phyloP scores from a whole-genome alignment of 2,329 filamentous ascomycete species.

The Talaromyces funiculosus region DNA sequence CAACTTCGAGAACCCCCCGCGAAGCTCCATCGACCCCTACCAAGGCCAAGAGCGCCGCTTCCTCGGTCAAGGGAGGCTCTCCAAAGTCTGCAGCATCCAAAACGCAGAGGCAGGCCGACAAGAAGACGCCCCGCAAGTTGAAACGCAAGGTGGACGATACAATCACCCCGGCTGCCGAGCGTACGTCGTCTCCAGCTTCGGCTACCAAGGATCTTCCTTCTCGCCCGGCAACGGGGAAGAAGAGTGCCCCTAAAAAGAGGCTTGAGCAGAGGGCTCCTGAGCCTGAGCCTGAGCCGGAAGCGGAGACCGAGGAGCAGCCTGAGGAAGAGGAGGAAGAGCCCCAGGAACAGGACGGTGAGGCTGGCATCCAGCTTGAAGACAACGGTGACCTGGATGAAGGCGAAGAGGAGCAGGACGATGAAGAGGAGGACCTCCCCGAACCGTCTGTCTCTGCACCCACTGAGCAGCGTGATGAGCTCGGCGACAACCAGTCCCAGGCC shows the following conservation, averaged over 20 bases:
- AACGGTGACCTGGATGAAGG: neutral
- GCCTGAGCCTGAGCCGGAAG: neutral
- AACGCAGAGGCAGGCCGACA: neutral
- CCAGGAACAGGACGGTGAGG: neutral
- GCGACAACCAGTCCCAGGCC: constrained; percentile 20
- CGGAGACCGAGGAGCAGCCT: neutral
- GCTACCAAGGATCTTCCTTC: neutral
- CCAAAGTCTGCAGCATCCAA: neutral
- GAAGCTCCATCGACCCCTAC: constrained; percentile 23
- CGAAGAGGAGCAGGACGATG: neutral
- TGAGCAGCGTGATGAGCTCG: constrained; percentile 4
- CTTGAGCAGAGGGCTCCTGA: constrained; percentile 11
- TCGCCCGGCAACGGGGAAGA: neutral
- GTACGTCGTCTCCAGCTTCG: neutral
- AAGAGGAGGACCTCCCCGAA: neutral
- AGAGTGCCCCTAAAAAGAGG: neutral
- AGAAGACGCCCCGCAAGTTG: constrained; percentile 9
- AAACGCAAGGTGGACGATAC: constrained; percentile 12
- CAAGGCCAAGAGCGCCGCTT: constrained; percentile 22
- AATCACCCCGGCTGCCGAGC: constrained; percentile 2
- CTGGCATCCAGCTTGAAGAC: constrained; percentile 7
- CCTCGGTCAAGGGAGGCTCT: constrained; percentile 18
- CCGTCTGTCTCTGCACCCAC: neutral
- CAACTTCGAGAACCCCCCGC: constrained; percentile 1
- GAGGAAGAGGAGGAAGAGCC: neutral